phyloP scores from a whole-genome alignment of 2,329 filamentous ascomycete genomes.

The Coniosporium tulheliwenetii region DNA sequence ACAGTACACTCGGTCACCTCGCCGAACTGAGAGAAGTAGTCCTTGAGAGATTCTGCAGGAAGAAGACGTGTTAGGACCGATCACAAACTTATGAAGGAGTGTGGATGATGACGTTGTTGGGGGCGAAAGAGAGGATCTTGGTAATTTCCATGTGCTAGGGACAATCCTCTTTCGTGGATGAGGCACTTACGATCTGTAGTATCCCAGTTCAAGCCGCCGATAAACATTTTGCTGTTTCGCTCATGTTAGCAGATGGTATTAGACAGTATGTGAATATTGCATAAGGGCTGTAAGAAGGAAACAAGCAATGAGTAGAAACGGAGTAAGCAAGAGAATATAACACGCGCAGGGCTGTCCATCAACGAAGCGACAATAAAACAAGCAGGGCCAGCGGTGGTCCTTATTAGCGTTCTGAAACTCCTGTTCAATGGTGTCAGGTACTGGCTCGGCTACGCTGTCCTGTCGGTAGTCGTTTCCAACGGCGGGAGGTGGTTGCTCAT shows the following conservation, averaged over 20 bases:
- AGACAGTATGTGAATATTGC: neutral
- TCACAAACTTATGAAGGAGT: conserved; percentile 1
- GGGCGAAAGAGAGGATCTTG: neutral
- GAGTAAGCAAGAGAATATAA: neutral
- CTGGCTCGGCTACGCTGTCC: too few relatives aligned
- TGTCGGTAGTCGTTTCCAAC: too few relatives aligned
- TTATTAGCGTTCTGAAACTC: too few relatives aligned
- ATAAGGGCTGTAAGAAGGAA: neutral
- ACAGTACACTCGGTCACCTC: conserved; percentile 97
- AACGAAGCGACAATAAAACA: too few relatives aligned
- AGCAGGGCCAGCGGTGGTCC: too few relatives aligned
- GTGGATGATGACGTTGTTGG: conserved; percentile 1
- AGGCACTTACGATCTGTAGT: conserved; percentile 78
- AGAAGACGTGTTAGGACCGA: conserved; percentile 11
- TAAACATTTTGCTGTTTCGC: conserved; percentile 87
- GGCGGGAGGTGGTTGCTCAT: too few relatives aligned
- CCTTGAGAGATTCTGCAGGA: conserved; percentile 69
- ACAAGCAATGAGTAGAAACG: neutral
- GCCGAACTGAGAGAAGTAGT: conserved; percentile 96
- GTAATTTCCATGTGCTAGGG: conserved; percentile 1
- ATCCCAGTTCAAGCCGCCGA: conserved; percentile 97
- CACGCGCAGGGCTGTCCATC: too few relatives aligned
- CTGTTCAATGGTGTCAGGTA: too few relatives aligned
- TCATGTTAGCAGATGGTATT: conserved; percentile 9
- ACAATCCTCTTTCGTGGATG: conserved; percentile 3